Percentiles rank a stretch among this genome's conserved stretches.
Conservation (phyloP, 306 rosid genomes). For the Coriaria nepalensis region DNA sequence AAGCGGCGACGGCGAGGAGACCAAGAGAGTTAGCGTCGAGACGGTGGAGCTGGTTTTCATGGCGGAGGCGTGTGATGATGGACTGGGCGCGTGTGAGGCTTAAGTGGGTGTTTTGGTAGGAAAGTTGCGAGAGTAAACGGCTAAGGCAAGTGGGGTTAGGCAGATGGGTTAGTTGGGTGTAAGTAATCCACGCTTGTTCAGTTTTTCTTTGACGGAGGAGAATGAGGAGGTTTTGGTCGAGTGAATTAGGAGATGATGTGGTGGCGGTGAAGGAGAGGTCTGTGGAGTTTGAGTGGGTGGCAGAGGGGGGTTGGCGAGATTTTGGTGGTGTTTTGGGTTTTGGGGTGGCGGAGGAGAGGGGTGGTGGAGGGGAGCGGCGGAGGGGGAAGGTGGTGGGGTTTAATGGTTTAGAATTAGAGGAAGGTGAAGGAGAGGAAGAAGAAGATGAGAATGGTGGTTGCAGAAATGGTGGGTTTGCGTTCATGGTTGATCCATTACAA, state of each 20-base stretch:
- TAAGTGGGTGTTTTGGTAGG: conserved; percentile 38
- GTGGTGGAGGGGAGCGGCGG: conserved; percentile 19
- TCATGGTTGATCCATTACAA: conserved; percentile 59
- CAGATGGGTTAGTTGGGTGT: conserved; percentile 36
- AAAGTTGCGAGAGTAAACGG: conserved; percentile 64
- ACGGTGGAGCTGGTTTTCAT: conserved; percentile 77
- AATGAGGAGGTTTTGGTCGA: conserved; percentile 43
- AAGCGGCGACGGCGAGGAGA: conserved; percentile 69
- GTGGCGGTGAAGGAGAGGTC: conserved; percentile 22
- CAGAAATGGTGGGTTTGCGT: conserved; percentile 18
- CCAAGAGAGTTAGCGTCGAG: conserved; percentile 87
- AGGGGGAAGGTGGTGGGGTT: conserved; percentile 20
- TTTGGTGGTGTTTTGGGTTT: conserved; percentile 6
- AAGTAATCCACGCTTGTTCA: conserved; percentile 69
- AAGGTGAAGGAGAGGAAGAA: conserved; percentile 13
- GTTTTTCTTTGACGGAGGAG: conserved; percentile 74
- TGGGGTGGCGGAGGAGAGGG: conserved; percentile 5
- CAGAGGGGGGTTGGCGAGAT: conserved; percentile 13
- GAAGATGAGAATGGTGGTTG: conserved; percentile 13
- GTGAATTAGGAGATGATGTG: conserved; percentile 8
- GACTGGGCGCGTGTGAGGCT: conserved; percentile 82
- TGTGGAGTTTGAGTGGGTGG: conserved; percentile 26
- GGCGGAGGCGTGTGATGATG: conserved; percentile 84
- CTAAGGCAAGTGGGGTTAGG: conserved; percentile 79
- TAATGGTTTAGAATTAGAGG: conserved; percentile 12